A percentile compares a stretch with the other conserved stretches of the same genome.
phyloP scores from a whole-genome alignment of 441 rosid genomes.

The Mallotus japonicus region DNA sequence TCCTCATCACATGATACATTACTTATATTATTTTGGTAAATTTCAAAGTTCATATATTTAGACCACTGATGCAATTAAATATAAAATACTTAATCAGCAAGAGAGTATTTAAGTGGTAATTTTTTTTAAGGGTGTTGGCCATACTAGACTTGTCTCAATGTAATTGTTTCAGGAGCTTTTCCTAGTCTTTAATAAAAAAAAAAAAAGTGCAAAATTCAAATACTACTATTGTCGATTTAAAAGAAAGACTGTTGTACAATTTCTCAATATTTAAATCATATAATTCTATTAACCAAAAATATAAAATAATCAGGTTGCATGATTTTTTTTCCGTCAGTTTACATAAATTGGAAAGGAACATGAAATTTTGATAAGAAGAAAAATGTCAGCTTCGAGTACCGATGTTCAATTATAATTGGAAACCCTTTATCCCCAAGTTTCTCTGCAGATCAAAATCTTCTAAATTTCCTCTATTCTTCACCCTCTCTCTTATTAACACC shows the following conservation, averaged over 20 bases:
- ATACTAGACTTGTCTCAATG: no score
- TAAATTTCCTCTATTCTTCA: slow-evolving; percentile 9
- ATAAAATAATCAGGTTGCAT: slow-evolving; percentile 19
- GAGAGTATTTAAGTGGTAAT: no score
- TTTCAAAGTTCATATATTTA: neutral
- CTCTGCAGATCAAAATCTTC: slow-evolving; percentile 22
- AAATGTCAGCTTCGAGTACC: slow-evolving; percentile 40
- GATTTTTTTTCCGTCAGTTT: neutral
- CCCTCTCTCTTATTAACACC: neutral
- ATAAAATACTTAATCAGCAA: no score
- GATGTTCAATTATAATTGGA: slow-evolving; percentile 36
- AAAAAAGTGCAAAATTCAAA: no score
- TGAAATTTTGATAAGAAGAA: slow-evolving; percentile 18
- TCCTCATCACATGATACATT: slow-evolving; percentile 17
- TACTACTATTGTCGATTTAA: no score
- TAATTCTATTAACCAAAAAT: no score
- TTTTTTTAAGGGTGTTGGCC: no score
- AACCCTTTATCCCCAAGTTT: slow-evolving; percentile 10
- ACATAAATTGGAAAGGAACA: slow-evolving; percentile 8
- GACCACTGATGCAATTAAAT: no score
- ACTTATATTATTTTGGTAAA: neutral
- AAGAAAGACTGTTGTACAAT: no score
- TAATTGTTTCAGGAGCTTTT: no score
- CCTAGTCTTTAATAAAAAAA: no score
- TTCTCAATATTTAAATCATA: no score